Percentiles rank a stretch among this genome's conserved stretches.
Conservation (phyloP, 1,139 yeast species). For the Nakaseomyces sp. region DNA sequence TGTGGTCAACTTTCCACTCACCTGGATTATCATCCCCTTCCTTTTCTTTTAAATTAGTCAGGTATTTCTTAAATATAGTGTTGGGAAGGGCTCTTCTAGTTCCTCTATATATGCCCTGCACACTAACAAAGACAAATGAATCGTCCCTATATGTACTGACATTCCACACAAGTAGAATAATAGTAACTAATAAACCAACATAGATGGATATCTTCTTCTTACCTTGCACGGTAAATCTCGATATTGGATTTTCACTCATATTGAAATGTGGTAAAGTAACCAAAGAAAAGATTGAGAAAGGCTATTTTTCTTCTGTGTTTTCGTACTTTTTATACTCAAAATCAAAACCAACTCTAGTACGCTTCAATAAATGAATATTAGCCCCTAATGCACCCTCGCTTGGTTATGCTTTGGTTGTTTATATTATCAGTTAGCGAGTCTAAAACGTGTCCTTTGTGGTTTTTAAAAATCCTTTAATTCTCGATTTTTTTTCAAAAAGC, state of each 20-base stretch:
- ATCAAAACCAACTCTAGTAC: too few relatives aligned
- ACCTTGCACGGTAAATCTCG: neutral
- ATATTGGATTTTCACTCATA: too few relatives aligned
- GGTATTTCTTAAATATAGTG: neutral
- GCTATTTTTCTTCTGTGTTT: too few relatives aligned
- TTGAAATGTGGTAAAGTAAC: too few relatives aligned
- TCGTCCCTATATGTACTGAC: constrained; percentile 2
- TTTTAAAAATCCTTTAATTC: too few relatives aligned
- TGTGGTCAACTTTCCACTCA: neutral
- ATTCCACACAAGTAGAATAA: neutral
- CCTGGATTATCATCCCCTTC: neutral
- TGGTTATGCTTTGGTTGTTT: too few relatives aligned
- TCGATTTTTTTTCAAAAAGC: neutral
- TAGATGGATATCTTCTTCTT: neutral
- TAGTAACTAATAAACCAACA: neutral
- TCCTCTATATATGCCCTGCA: neutral
- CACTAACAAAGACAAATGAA: neutral
- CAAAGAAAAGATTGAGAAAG: too few relatives aligned
- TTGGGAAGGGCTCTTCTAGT: constrained; percentile 1
- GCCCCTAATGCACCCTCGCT: too few relatives aligned
- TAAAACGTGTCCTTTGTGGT: too few relatives aligned
- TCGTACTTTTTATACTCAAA: too few relatives aligned
- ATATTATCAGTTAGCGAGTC: too few relatives aligned
- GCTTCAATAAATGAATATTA: too few relatives aligned
- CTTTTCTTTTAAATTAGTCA: neutral